These are phyloP conservation scores for Yamadazyma nakazawae DNA, from an alignment of 805 yeast genomes.

Conservation along the genomic window DNA sequence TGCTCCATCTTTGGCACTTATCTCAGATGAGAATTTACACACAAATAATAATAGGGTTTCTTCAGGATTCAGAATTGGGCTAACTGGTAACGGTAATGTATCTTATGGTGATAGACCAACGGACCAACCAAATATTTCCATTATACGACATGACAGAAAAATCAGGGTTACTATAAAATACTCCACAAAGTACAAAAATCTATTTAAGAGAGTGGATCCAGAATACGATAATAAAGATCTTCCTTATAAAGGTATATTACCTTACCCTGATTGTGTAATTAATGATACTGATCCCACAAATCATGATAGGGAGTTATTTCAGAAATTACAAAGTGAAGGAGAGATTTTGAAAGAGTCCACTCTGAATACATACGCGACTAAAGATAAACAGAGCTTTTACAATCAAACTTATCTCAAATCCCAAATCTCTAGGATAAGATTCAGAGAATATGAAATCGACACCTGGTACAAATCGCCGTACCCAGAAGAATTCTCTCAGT, in stretches of 20 bases:
- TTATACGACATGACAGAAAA: neutral
- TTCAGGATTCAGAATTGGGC: neutral
- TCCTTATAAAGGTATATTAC: constrained; percentile 67
- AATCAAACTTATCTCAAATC: constrained; percentile 14
- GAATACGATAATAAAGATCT: constrained; percentile 27
- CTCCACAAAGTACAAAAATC: constrained; percentile 2
- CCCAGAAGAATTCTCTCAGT: constrained; percentile 76
- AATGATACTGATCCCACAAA: constrained; percentile 57
- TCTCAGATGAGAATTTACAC: neutral
- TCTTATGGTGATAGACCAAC: neutral
- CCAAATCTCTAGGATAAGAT: constrained; percentile 60
- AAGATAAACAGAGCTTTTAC: neutral
- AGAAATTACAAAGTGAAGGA: constrained; percentile 30
- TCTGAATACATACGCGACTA: neutral
- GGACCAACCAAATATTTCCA: neutral
- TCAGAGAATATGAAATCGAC: constrained; percentile 70
- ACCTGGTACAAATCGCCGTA: constrained; percentile 95
- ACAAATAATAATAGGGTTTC: neutral
- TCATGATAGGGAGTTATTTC: constrained; percentile 49
- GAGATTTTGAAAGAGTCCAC: constrained; percentile 4
- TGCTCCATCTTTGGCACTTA: neutral
- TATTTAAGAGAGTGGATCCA: constrained; percentile 10
- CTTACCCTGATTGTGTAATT: constrained; percentile 57
- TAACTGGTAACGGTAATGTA: neutral
- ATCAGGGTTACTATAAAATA: constrained; percentile 1